A percentile compares a stretch with the other conserved stretches of the same genome.
These are phyloP conservation scores for Mentha longifolia DNA, from an alignment of 257 asterid genomes.

Conservation along the genomic window DNA sequence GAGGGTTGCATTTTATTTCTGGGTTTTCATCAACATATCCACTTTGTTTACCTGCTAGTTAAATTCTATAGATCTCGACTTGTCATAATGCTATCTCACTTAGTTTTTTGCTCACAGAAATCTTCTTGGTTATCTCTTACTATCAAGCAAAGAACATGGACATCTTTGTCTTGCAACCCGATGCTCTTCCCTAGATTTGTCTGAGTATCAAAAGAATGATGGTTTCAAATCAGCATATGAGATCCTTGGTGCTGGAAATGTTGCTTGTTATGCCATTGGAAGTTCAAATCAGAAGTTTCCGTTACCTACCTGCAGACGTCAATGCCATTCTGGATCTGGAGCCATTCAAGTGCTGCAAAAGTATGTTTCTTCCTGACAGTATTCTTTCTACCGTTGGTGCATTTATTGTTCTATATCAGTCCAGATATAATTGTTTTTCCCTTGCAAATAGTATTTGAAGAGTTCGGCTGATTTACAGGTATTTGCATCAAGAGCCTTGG, in stretches of 20 bases:
- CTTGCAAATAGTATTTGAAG: slow-evolving; percentile 20
- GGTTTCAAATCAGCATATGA: slow-evolving; percentile 64
- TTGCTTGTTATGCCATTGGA: slow-evolving; percentile 69
- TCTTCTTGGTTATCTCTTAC: slow-evolving; percentile 75
- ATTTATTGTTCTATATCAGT: slow-evolving; percentile 9
- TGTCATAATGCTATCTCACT: slow-evolving; percentile 32
- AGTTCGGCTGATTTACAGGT: slow-evolving; percentile 49
- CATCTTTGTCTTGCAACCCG: slow-evolving; percentile 66
- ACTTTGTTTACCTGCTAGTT: slow-evolving; percentile 17
- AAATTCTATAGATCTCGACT: slow-evolving; percentile 7
- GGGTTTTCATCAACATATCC: slow-evolving; percentile 3
- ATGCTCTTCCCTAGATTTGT: slow-evolving; percentile 58
- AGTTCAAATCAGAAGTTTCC: slow-evolving; percentile 40
- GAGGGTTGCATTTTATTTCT: not conserved
- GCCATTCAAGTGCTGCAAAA: slow-evolving; percentile 66
- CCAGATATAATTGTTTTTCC: slow-evolving; percentile 11
- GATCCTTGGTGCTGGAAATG: slow-evolving; percentile 81
- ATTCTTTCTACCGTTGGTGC: not conserved
- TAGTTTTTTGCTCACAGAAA: slow-evolving; percentile 59
- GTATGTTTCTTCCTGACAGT: slow-evolving; percentile 45
- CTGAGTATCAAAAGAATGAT: slow-evolving; percentile 49
- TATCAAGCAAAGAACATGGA: slow-evolving; percentile 72
- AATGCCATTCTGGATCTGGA: slow-evolving; percentile 44
- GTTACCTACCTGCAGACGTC: slow-evolving; percentile 55
- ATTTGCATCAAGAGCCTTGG: slow-evolving; percentile 95